phyloP scores from a whole-genome alignment of 2,329 filamentous ascomycete genomes.

The Laburnicola sp. region DNA sequence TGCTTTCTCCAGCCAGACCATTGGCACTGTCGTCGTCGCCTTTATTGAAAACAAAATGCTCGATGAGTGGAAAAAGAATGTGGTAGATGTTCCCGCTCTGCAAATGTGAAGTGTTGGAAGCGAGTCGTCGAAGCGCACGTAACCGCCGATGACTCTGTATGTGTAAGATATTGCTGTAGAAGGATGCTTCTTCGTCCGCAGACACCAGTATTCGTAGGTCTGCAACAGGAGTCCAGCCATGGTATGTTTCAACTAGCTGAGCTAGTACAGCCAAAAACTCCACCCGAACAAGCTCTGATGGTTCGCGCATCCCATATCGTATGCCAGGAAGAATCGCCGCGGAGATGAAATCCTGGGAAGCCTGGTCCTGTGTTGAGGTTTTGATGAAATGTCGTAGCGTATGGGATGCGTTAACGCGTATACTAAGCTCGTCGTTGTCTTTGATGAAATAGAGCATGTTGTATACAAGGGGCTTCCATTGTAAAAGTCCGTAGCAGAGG shows the following conservation, averaged over 20 bases:
- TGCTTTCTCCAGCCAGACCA: slow-evolving; percentile 82
- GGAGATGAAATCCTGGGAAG: slow-evolving; percentile 63
- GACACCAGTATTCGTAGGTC: slow-evolving; percentile 74
- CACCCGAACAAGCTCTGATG: slow-evolving; percentile 79
- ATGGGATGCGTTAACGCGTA: slow-evolving; percentile 81
- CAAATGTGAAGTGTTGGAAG: slow-evolving; percentile 69
- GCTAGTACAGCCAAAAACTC: slow-evolving; percentile 82
- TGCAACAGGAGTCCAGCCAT: slow-evolving; percentile 69
- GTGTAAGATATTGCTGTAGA: slow-evolving; percentile 91
- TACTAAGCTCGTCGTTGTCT: slow-evolving; percentile 84
- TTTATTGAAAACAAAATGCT: slow-evolving; percentile 90
- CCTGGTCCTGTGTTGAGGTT: slow-evolving; percentile 52
- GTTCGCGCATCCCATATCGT: slow-evolving; percentile 73
- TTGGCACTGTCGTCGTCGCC: slow-evolving; percentile 76
- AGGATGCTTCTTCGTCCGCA: slow-evolving; percentile 76
- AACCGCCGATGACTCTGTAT: slow-evolving; percentile 85
- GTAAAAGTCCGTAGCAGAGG: slow-evolving; percentile 63
- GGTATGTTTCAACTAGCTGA: slow-evolving; percentile 71
- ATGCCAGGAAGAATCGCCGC: slow-evolving; percentile 73
- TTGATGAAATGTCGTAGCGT: slow-evolving; percentile 78
- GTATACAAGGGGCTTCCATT: slow-evolving; percentile 86
- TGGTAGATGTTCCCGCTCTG: slow-evolving; percentile 78
- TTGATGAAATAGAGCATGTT: slow-evolving; percentile 88
- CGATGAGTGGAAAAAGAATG: slow-evolving; percentile 86
- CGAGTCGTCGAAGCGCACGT: slow-evolving; percentile 77